Base-by-base conservation (phyloP, 768 basidiomycete species). In the Pisolithus orientalis region DNA sequence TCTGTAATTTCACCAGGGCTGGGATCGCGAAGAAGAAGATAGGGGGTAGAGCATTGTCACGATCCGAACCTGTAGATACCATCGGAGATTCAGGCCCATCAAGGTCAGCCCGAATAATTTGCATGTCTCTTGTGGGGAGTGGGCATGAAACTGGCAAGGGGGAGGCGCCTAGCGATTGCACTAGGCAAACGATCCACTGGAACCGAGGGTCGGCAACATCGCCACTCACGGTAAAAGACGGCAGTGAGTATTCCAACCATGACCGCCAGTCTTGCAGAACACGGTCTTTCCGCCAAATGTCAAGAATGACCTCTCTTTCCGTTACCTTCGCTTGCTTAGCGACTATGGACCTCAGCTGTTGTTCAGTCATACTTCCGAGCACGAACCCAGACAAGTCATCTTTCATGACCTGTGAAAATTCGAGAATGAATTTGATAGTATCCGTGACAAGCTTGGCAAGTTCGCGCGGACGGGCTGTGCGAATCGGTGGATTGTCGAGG, bases 361-460 rank as follows among this genome's bases (percentile, higher is more conserved):
- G 62, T 59, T 90, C 87, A 24, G 78, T 74, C 83, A 88, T 84
- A 37, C 72, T 72, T 17, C 84, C 85, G 1, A 87, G 62, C 10
- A 85, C 70, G 45, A 84, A 80, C 51, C 81, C 75, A 10, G 81
- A 83, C 34, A 89, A 72, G 59, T 89, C 87, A 28, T 76, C 70
- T 62, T 81, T 85, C 83, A 90, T 85, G n/a, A 70, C 65, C 39
- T 84, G 80, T 0, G 79, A 67, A 13, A 88, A 68, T 13, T 69
- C 62, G 6, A 88, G 59, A 42, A 81, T 75, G 3, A 70, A 68
- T 54, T 70, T 79, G 29, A 77, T 60, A 5, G 73, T 75, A 39
- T 78, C 72, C 2, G 77, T 60, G n/a, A 84, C 66, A 1, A 80
- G 64, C 34, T 62, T 59, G 7, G 85, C 79, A 5, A 84, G 70